Conservation (phyloP, 306 rosid species). For the Lathyrus aphaca region DNA sequence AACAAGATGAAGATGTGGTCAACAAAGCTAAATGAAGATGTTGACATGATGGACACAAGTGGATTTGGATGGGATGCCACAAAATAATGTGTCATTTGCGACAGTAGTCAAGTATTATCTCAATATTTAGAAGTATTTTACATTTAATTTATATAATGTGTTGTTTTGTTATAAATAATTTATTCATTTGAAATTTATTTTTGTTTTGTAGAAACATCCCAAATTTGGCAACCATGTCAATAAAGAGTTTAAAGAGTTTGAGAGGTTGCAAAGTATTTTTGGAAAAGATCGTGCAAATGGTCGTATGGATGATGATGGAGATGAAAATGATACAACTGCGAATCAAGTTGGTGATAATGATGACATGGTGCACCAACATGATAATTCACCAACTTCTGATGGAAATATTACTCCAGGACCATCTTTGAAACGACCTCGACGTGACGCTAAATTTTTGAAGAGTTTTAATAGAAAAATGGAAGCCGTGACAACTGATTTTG, state of each 20-base stretch:
- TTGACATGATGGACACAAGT: not conserved
- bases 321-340: too few relatives aligned
- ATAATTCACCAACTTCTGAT: too few relatives aligned
- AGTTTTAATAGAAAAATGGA: not conserved
- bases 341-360: too few relatives aligned
- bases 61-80: not conserved
- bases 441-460: not conserved
- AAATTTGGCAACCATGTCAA: not conserved
- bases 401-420: too few relatives aligned
- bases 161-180: not conserved
- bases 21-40: not conserved
- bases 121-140: not conserved
- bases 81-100: not conserved
- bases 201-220: slow-evolving; percentile 1
- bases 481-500: not conserved
- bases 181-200: too few relatives aligned
- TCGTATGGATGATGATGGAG: not conserved
- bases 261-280: slow-evolving; percentile 1
- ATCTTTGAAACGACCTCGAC: too few relatives aligned
- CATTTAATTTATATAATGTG: not conserved
- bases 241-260: not conserved
- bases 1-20: not conserved
- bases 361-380: too few relatives aligned
- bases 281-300: not conserved
- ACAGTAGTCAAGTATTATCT: not conserved